phyloP scores from a whole-genome alignment of 108 stramenopile species.

The Pseudonitzschia delicatissima region DNA sequence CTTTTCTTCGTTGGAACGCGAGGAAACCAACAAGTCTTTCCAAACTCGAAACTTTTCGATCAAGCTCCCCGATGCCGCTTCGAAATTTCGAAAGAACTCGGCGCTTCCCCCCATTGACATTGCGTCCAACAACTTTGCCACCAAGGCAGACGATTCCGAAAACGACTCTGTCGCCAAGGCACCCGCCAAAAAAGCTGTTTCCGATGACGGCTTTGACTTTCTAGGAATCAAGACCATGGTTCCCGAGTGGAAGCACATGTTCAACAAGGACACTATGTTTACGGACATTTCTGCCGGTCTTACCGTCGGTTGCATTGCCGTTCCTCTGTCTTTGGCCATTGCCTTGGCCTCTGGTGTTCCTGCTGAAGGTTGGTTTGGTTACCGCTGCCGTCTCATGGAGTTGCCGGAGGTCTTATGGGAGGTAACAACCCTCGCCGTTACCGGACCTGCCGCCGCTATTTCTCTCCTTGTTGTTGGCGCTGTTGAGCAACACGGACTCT shows the following conservation, averaged over 20 bases:
- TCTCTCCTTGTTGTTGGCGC: slow-evolving; percentile 27
- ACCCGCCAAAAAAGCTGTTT: not conserved
- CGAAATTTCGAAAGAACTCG: slow-evolving; percentile 1
- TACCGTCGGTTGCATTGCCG: slow-evolving; percentile 33
- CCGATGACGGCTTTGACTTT: not conserved
- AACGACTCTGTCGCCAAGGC: not conserved
- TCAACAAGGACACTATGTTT: slow-evolving; percentile 26
- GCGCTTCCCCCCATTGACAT: slow-evolving; percentile 1
- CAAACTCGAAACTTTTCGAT: not conserved
- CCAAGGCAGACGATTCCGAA: not conserved
- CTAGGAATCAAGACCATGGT: slow-evolving; percentile 17
- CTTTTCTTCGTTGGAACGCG: not conserved
- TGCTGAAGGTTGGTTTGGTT: slow-evolving; percentile 26
- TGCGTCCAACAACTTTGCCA: not conserved
- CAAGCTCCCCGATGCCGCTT: not conserved
- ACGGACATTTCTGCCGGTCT: slow-evolving; percentile 31
- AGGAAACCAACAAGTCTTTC: not conserved
- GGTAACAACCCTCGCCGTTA: slow-evolving; percentile 32
- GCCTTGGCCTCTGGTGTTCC: slow-evolving; percentile 31
- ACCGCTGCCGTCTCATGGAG: slow-evolving; percentile 26
- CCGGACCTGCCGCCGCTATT: slow-evolving; percentile 32
- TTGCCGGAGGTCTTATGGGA: too few relatives aligned
- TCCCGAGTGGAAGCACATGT: slow-evolving; percentile 31
- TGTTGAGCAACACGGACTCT: slow-evolving; percentile 27
- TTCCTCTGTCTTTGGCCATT: slow-evolving; percentile 29